A percentile compares a stretch with the other conserved stretches of the same genome.
phyloP scores from a whole-genome alignment of 768 basidiomycete genomes.

The Leccinum aurantiacum region DNA sequence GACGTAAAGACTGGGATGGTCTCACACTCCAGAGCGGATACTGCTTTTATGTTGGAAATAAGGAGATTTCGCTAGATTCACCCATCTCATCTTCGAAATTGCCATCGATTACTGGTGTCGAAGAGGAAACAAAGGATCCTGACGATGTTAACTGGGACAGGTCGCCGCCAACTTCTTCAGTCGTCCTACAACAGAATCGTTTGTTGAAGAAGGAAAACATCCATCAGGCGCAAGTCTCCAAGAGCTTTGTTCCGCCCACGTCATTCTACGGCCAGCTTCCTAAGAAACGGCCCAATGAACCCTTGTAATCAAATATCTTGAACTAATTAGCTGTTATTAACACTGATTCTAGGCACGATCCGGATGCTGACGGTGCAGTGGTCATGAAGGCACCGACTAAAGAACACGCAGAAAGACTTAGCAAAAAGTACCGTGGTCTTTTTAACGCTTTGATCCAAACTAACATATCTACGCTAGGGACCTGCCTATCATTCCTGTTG shows the following conservation, averaged over 20 bases:
- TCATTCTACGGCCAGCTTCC: slow-evolving; percentile 59
- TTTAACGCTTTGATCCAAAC: not conserved
- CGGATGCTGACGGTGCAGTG: slow-evolving; percentile 70
- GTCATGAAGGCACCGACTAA: slow-evolving; percentile 81
- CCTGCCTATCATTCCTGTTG: slow-evolving; percentile 71
- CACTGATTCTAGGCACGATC: slow-evolving; percentile 61
- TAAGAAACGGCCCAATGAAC: slow-evolving; percentile 29
- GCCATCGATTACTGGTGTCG: slow-evolving; percentile 42
- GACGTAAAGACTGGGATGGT: slow-evolving; percentile 61
- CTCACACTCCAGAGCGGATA: slow-evolving; percentile 43
- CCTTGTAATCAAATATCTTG: slow-evolving; percentile 17
- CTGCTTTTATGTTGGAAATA: slow-evolving; percentile 49
- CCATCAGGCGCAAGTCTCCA: slow-evolving; percentile 12
- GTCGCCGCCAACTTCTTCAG: slow-evolving; percentile 17
- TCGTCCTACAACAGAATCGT: slow-evolving; percentile 2
- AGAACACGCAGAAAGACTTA: slow-evolving; percentile 63
- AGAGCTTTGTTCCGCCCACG: slow-evolving; percentile 49
- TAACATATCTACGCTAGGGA: slow-evolving; percentile 42
- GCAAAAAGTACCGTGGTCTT: slow-evolving; percentile 56
- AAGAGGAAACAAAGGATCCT: slow-evolving; percentile 27
- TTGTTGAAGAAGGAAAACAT: slow-evolving; percentile 24
- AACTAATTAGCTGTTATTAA: not conserved
- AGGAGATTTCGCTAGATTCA: slow-evolving; percentile 61
- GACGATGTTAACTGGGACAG: slow-evolving; percentile 17
- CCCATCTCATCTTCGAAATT: slow-evolving; percentile 51